These are phyloP conservation scores for Jaapia argillacea DNA, from an alignment of 768 basidiomycete species.

Conservation along the genomic window DNA sequence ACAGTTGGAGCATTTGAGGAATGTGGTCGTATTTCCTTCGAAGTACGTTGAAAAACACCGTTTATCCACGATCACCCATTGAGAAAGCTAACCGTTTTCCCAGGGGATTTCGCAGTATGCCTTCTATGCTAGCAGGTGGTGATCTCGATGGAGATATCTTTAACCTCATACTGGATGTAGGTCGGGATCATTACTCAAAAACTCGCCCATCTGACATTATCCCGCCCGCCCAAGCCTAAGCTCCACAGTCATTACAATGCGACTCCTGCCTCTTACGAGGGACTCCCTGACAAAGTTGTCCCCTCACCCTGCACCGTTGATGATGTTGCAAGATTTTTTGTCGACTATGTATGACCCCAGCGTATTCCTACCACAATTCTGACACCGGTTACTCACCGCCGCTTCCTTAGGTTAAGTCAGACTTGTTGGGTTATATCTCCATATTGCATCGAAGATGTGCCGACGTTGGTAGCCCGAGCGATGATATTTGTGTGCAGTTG, in stretches of 20 bases:
- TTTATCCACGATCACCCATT: not conserved
- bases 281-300: constrained; percentile 24
- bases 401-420: constrained; percentile 21
- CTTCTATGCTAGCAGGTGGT: constrained; percentile 41
- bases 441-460: constrained; percentile 33
- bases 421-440: constrained; percentile 31
- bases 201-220: too few species aligned
- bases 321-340: constrained; percentile 38
- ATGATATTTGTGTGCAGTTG: constrained; percentile 26
- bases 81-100: not conserved
- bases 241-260: constrained; percentile 13
- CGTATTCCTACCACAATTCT: not conserved
- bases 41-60: constrained; percentile 18
- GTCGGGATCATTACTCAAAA: too few species aligned
- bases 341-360: constrained; percentile 29
- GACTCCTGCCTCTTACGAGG: constrained; percentile 23
- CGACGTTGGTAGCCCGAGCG: constrained; percentile 26
- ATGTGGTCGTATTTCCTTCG: constrained; percentile 42
- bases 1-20: constrained; percentile 29
- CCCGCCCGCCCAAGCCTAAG: constrained; percentile 20
- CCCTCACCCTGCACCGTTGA: constrained; percentile 22
- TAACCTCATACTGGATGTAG: constrained; percentile 26
- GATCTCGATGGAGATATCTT: constrained; percentile 46
- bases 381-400: constrained; percentile 1
- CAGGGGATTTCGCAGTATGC: constrained; percentile 33